Conservation (phyloP, 352 stramenopile species). For the Pythium brachiatum region DNA sequence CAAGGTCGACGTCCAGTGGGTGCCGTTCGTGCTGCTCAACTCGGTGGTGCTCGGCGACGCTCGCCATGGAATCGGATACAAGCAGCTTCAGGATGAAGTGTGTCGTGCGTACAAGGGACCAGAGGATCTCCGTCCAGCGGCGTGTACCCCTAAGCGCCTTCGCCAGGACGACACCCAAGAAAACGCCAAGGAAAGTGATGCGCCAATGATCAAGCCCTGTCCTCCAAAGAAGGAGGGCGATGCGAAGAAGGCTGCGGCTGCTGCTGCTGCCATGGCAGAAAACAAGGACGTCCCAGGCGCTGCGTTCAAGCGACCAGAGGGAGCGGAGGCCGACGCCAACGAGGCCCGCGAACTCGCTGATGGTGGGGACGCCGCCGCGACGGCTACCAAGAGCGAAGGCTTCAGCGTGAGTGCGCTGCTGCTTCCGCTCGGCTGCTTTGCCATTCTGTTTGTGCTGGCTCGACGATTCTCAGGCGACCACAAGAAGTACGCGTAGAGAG, state of each 20-base stretch:
- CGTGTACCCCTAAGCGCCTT: slow-evolving; percentile 63
- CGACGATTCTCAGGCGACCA: slow-evolving; percentile 61
- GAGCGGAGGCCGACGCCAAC: slow-evolving; percentile 1
- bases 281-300: slow-evolving; percentile 68
- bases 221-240: slow-evolving; percentile 58
- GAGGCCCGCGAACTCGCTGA: slow-evolving; percentile 17
- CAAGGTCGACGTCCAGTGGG: slow-evolving; percentile 55
- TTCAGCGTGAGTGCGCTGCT: slow-evolving; percentile 37
- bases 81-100: slow-evolving; percentile 60
- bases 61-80: slow-evolving; percentile 58
- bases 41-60: slow-evolving; percentile 52
- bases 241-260: slow-evolving; percentile 26
- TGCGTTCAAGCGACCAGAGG: slow-evolving; percentile 33
- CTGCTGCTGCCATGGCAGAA: slow-evolving; percentile 15
- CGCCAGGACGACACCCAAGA: slow-evolving; percentile 36
- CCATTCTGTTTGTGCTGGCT: slow-evolving; percentile 47
- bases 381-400: slow-evolving; percentile 4
- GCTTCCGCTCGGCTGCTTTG: slow-evolving; percentile 51
- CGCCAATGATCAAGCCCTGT: slow-evolving; percentile 61
- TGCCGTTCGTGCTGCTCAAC: slow-evolving; percentile 74
- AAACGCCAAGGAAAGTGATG: slow-evolving; percentile 32
- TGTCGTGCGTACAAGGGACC: slow-evolving; percentile 68
- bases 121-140: slow-evolving; percentile 32
- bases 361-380: slow-evolving; percentile 1
- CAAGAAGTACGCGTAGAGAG: slow-evolving; percentile 66